These are phyloP conservation scores for Centrapalus pauciflorus DNA, from an alignment of 129 eudicot species.

Conservation along the genomic window DNA sequence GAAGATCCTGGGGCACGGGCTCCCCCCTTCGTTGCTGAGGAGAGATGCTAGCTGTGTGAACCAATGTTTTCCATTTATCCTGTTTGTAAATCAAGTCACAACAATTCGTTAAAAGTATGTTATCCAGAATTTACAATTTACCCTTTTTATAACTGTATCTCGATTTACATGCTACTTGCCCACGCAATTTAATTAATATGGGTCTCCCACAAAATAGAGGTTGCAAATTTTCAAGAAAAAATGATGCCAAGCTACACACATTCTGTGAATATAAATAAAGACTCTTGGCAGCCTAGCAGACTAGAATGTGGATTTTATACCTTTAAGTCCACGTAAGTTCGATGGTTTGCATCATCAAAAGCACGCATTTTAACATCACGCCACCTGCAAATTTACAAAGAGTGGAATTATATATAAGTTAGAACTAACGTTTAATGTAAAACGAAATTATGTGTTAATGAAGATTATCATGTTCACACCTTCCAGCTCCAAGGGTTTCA, in stretches of 20 bases:
- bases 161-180: too few relatives aligned
- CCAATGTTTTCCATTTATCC: slow-evolving; percentile 99
- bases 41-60: slow-evolving; percentile 88
- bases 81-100: slow-evolving; percentile 17
- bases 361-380: slow-evolving; percentile 95
- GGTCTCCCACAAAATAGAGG: too few relatives aligned
- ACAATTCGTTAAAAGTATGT: too few relatives aligned
- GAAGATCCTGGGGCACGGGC: slow-evolving; percentile 87
- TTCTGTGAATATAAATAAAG: background rate
- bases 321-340: slow-evolving; percentile 98
- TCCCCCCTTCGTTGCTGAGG: slow-evolving; percentile 98
- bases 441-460: background rate
- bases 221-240: background rate
- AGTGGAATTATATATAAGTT: too few relatives aligned
- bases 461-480: slow-evolving; percentile 32
- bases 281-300: too few relatives aligned
- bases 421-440: background rate
- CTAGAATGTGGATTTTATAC: slow-evolving; percentile 33
- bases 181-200: too few relatives aligned
- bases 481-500: slow-evolving; percentile 97
- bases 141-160: too few relatives aligned
- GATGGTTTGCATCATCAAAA: slow-evolving; percentile 76
- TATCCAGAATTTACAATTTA: too few relatives aligned
- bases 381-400: slow-evolving; percentile 61
- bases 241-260: background rate